phyloP scores from a whole-genome alignment of 371 early-diverging fungal species.

The Haplosporangium sp. region DNA sequence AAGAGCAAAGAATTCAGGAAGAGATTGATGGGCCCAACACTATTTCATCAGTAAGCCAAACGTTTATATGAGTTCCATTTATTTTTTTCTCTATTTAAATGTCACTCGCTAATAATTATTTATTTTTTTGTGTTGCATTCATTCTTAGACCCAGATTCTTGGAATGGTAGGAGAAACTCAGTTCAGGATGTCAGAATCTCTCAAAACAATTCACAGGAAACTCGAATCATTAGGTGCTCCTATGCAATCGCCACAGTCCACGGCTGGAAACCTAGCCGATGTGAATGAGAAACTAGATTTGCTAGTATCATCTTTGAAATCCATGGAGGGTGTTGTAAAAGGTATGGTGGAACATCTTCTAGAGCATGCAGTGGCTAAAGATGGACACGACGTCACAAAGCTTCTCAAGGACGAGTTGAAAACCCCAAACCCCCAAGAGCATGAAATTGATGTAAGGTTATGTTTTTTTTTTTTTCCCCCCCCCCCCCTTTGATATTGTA shows the following conservation, averaged over 20 bases:
- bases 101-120: too few relatives aligned
- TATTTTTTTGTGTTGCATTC: too few relatives aligned
- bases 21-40: conserved; percentile 26
- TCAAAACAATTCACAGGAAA: conserved; percentile 69
- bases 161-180: conserved; percentile 73
- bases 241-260: conserved; percentile 37
- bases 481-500: too few relatives aligned
- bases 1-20: conserved; percentile 37
- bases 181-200: conserved; percentile 73
- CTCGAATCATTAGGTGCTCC: conserved; percentile 70
- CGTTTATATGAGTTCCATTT: too few relatives aligned
- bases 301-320: conserved; percentile 80
- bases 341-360: conserved; percentile 70
- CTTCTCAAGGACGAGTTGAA: conserved; percentile 42
- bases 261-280: conserved; percentile 22
- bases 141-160: conserved; percentile 25
- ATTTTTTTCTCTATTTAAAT: too few relatives aligned
- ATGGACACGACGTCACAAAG: conserved; percentile 22
- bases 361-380: conserved; percentile 14
- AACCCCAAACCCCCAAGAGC: conserved; percentile 44
- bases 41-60: conserved; percentile 29
- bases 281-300: conserved; percentile 30
- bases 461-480: not conserved
- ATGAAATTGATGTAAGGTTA: conserved; percentile 37
- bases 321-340: conserved; percentile 84